phyloP scores from a whole-genome alignment of 1,139 yeast species.

The Suhomyces atakaporum region DNA sequence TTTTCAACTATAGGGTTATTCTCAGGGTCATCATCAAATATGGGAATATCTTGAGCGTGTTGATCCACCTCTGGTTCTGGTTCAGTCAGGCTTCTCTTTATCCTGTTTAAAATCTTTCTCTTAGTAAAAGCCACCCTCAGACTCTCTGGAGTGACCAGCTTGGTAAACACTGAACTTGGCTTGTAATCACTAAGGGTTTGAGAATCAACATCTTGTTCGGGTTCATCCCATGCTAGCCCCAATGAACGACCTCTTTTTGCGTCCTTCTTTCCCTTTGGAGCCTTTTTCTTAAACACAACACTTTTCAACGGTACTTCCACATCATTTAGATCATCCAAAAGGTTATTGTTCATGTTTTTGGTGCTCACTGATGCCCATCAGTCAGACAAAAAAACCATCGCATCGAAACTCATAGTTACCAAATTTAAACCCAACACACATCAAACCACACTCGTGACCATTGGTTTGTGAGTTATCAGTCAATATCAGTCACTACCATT shows the following conservation, averaged over 20 bases:
- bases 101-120: slow-evolving; percentile 3
- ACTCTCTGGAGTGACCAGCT: background rate
- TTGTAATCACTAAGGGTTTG: background rate
- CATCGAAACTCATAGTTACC: background rate
- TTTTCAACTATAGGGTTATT: slow-evolving; percentile 25
- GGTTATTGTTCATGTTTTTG: slow-evolving; percentile 1
- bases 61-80: background rate
- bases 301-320: slow-evolving; percentile 8
- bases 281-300: slow-evolving; percentile 26
- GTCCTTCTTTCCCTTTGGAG: slow-evolving; percentile 13
- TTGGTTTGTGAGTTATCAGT: too few species aligned
- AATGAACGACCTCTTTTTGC: slow-evolving; percentile 6
- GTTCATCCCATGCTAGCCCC: slow-evolving; percentile 4
- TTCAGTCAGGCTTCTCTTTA: slow-evolving; percentile 1
- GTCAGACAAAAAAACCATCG: slow-evolving; percentile 1
- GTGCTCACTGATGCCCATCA: background rate
- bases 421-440: too few species aligned
- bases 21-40: slow-evolving; percentile 22
- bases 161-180: background rate
- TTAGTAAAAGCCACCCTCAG: too few species aligned
- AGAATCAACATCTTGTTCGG: too few species aligned
- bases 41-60: background rate
- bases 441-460: too few species aligned
- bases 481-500: too few species aligned
- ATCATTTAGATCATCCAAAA: slow-evolving; percentile 14